phyloP scores from a whole-genome alignment of 169 alveolate genomes.

The Plasmodium berghei region DNA sequence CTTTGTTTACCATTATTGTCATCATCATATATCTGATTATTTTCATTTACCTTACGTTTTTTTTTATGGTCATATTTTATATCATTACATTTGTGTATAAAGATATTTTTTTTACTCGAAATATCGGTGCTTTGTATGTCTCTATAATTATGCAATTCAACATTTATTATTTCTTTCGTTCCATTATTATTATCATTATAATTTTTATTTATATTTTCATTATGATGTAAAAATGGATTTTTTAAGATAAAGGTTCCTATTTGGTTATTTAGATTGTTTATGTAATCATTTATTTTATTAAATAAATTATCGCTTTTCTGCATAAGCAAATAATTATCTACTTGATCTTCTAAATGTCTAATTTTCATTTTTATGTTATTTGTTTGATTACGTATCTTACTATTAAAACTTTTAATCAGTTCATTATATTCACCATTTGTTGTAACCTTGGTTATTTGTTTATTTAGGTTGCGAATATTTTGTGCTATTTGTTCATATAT shows the following conservation, averaged over 20 bases:
- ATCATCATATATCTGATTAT: too few species aligned
- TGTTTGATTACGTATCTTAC: slow-evolving; percentile 22
- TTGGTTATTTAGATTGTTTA: slow-evolving; percentile 36
- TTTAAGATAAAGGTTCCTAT: not conserved
- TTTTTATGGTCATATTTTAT: too few species aligned
- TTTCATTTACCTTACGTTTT: too few species aligned
- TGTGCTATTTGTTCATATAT: slow-evolving; percentile 24
- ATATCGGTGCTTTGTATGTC: too few species aligned
- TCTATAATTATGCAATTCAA: too few species aligned
- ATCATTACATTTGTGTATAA: too few species aligned
- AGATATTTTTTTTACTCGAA: too few species aligned
- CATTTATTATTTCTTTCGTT: too few species aligned
- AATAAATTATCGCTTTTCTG: slow-evolving; percentile 28
- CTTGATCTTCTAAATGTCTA: slow-evolving; percentile 24
- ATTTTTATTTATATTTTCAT: too few species aligned
- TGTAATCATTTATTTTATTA: slow-evolving; percentile 29
- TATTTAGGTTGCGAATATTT: slow-evolving; percentile 5
- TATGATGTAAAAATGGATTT: too few species aligned
- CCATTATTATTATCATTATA: too few species aligned
- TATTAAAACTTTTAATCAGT: not conserved
- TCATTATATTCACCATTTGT: not conserved
- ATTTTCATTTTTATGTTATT: slow-evolving; percentile 24
- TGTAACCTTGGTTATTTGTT: slow-evolving; percentile 5
- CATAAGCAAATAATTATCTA: slow-evolving; percentile 19
- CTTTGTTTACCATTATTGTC: too few species aligned